Conservation (phyloP, 2,329 filamentous ascomycete species). For the Pseudopyrenochaeta lycopersici region DNA sequence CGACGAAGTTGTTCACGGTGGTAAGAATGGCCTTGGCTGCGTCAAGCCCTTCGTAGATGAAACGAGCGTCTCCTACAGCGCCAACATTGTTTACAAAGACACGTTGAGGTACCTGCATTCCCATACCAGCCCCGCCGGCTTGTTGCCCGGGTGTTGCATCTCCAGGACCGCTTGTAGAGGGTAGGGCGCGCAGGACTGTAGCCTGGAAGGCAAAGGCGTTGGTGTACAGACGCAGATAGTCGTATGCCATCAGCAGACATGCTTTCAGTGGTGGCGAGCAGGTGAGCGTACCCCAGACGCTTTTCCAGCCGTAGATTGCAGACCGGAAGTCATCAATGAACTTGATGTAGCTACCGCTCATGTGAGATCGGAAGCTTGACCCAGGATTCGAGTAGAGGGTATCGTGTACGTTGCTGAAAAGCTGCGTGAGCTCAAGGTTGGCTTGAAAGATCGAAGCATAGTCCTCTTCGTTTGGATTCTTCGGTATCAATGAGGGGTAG, state of each 20-base stretch:
- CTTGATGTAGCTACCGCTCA: conserved; percentile 76
- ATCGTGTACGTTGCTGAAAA: conserved; percentile 78
- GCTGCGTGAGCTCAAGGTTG: conserved; percentile 73
- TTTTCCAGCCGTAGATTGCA: conserved; percentile 75
- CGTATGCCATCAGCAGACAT: conserved; percentile 73
- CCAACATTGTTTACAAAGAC: conserved; percentile 61
- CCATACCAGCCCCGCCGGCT: background rate
- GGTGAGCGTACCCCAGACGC: conserved; percentile 71
- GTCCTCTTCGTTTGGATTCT: conserved; percentile 69
- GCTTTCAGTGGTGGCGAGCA: conserved; percentile 74
- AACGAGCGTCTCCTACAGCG: conserved; percentile 58
- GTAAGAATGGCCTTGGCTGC: conserved; percentile 59
- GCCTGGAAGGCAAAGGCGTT: conserved; percentile 81
- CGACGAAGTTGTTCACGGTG: conserved; percentile 61
- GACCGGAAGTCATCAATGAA: conserved; percentile 78
- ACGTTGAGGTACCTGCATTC: conserved; percentile 50
- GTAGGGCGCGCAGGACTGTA: conserved; percentile 62
- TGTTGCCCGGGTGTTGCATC: conserved; percentile 5
- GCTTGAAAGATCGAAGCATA: conserved; percentile 75
- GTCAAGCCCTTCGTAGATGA: conserved; percentile 61
- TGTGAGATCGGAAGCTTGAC: conserved; percentile 73
- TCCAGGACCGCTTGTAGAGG: conserved; percentile 30
- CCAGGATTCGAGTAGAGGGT: conserved; percentile 76
- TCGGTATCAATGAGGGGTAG: conserved; percentile 71
- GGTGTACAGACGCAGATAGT: conserved; percentile 76